A percentile compares a stretch with the other conserved stretches of the same genome.
These are phyloP conservation scores for Bipolaris victoriae DNA, from an alignment of 2,329 filamentous ascomycete genomes.

Conservation along the genomic window DNA sequence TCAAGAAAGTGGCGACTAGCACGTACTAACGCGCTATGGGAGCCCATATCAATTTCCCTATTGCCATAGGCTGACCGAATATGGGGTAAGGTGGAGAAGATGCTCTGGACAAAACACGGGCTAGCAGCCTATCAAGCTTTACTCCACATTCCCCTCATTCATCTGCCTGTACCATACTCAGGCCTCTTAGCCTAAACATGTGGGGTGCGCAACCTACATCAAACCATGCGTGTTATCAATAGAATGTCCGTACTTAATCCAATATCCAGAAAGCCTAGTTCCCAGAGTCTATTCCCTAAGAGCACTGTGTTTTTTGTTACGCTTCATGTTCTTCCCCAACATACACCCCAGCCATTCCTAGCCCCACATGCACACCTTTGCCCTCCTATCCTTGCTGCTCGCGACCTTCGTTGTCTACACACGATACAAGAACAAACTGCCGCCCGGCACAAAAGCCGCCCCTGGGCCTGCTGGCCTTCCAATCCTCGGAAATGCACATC, in stretches of 20 bases:
- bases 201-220: slow-evolving; percentile 18
- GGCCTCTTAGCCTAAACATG: slow-evolving; percentile 15
- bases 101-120: neutral
- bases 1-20: neutral
- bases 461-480: slow-evolving; percentile 38
- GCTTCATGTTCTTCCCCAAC: neutral
- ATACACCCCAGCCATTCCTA: neutral
- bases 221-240: neutral
- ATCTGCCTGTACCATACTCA: neutral
- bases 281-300: neutral
- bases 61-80: neutral
- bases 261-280: neutral
- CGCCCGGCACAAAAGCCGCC: slow-evolving; percentile 23
- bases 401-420: slow-evolving; percentile 21
- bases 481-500: slow-evolving; percentile 39
- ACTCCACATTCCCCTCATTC: slow-evolving; percentile 24
- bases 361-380: slow-evolving; percentile 31
- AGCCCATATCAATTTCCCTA: neutral
- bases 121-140: neutral
- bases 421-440: slow-evolving; percentile 17
- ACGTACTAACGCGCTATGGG: neutral
- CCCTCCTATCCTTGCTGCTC: slow-evolving; percentile 20
- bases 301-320: neutral
- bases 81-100: slow-evolving; percentile 1
- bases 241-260: too few relatives aligned